Conservation (phyloP, 2,329 filamentous ascomycete genomes). For the Aurifilum marmelostoma region DNA sequence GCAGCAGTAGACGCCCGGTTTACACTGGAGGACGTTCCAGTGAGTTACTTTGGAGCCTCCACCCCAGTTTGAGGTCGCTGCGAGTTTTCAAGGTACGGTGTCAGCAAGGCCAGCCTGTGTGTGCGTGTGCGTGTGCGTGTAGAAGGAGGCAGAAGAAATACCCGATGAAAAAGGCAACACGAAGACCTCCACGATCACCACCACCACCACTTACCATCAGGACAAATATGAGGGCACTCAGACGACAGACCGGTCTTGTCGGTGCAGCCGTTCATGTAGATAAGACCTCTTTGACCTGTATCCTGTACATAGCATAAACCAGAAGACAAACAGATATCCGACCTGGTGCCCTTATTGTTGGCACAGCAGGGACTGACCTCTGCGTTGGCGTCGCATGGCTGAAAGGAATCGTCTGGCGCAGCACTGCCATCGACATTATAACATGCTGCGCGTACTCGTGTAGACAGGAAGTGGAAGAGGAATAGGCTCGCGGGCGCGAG, state of each 20-base stretch:
- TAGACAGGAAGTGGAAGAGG: not conserved
- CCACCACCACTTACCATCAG: slow-evolving; percentile 24
- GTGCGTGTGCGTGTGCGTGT: not conserved
- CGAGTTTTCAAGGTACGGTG: not conserved
- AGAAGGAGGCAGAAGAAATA: not conserved
- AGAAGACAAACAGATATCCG: slow-evolving; percentile 33
- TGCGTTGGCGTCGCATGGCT: slow-evolving; percentile 31
- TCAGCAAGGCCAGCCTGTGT: not conserved
- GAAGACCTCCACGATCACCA: no score
- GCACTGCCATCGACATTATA: slow-evolving; percentile 28
- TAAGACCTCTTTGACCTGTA: slow-evolving; percentile 26
- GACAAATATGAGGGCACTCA: slow-evolving; percentile 31
- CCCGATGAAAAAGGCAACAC: no score
- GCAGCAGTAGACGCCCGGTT: slow-evolving; percentile 31
- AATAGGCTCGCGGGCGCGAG: not conserved
- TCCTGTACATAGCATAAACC: slow-evolving; percentile 33
- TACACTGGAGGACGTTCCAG: slow-evolving; percentile 32
- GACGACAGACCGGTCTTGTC: slow-evolving; percentile 28
- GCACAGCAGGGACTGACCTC: slow-evolving; percentile 33
- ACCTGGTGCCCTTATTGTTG: slow-evolving; percentile 25
- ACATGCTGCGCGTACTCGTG: slow-evolving; percentile 17
- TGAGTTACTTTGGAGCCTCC: slow-evolving; percentile 7
- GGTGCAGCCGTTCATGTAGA: slow-evolving; percentile 33
- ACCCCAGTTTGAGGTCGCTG: slow-evolving; percentile 27
- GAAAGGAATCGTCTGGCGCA: not conserved